These are phyloP conservation scores for Exophiala xenobiotica DNA, from an alignment of 2,329 filamentous ascomycete species.

Conservation along the genomic window DNA sequence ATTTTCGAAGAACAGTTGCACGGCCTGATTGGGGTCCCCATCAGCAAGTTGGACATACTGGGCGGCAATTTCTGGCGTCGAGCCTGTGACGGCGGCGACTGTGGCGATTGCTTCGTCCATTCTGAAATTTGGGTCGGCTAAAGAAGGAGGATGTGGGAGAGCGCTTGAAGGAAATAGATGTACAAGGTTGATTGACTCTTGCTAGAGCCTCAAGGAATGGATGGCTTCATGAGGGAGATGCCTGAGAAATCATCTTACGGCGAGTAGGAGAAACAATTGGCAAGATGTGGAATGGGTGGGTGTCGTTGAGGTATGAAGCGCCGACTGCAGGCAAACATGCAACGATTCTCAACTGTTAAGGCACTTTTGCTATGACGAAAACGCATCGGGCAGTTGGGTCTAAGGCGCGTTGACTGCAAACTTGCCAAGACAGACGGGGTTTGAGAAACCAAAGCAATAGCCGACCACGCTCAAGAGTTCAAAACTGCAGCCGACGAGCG, in stretches of 20 bases:
- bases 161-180: background rate
- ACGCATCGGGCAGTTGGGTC: conserved; percentile 5
- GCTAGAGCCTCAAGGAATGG: background rate
- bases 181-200: conserved; percentile 5
- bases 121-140: conserved; percentile 20
- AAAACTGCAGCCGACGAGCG: background rate
- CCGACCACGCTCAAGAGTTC: background rate
- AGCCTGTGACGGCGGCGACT: conserved; percentile 80
- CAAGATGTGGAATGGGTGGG: conserved; percentile 2
- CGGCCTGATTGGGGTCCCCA: conserved; percentile 78
- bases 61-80: conserved; percentile 69
- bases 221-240: conserved; percentile 7
- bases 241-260: background rate
- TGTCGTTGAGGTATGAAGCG: background rate
- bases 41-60: conserved; percentile 85
- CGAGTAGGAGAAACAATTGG: background rate
- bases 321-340: conserved; percentile 6
- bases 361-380: conserved; percentile 15
- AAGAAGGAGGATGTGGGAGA: conserved; percentile 1
- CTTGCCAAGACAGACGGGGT: conserved; percentile 13
- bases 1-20: conserved; percentile 87
- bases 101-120: conserved; percentile 72
- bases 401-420: conserved; percentile 11
- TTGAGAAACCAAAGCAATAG: background rate
- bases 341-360: background rate